Conservation (phyloP, 768 basidiomycete genomes). For the Leccinum arenicola region DNA sequence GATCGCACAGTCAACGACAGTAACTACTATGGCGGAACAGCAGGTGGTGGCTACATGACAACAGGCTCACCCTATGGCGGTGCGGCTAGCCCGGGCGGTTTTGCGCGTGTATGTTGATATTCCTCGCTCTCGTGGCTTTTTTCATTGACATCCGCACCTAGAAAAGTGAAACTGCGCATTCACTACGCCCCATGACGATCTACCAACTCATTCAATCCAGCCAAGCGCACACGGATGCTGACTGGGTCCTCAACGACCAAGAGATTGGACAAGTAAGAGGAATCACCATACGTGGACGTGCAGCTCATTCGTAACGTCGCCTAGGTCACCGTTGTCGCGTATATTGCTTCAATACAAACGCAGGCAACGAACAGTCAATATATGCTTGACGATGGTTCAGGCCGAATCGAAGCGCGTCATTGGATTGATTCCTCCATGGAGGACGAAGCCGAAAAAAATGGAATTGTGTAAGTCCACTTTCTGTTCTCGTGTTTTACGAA, state of each 20-base stretch:
- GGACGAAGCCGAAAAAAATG: constrained; percentile 50
- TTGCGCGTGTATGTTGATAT: constrained; percentile 36
- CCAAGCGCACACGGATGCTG: constrained; percentile 87
- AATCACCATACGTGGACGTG: not conserved
- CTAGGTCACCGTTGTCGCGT: constrained; percentile 73
- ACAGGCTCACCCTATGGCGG: constrained; percentile 60
- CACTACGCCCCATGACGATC: constrained; percentile 73
- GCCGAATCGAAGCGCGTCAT: constrained; percentile 69
- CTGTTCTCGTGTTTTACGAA: not conserved
- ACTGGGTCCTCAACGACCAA: constrained; percentile 78
- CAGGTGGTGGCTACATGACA: constrained; percentile 57
- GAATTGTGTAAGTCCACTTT: constrained; percentile 41
- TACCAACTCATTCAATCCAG: constrained; percentile 70
- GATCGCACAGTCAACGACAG: constrained; percentile 28
- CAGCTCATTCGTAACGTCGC: constrained; percentile 2
- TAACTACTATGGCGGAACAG: constrained; percentile 41
- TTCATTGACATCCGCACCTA: constrained; percentile 15
- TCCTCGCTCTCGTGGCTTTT: not conserved
- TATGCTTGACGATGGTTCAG: constrained; percentile 84
- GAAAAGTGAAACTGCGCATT: constrained; percentile 39
- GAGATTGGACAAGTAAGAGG: constrained; percentile 74
- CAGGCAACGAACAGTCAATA: constrained; percentile 83
- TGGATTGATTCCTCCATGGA: constrained; percentile 73
- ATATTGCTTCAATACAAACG: constrained; percentile 62
- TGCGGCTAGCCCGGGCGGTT: constrained; percentile 56